Percentiles rank a stretch among this genome's conserved stretches.
Conservation (phyloP, 2,329 filamentous ascomycete genomes). For the Colletotrichum agaves region DNA sequence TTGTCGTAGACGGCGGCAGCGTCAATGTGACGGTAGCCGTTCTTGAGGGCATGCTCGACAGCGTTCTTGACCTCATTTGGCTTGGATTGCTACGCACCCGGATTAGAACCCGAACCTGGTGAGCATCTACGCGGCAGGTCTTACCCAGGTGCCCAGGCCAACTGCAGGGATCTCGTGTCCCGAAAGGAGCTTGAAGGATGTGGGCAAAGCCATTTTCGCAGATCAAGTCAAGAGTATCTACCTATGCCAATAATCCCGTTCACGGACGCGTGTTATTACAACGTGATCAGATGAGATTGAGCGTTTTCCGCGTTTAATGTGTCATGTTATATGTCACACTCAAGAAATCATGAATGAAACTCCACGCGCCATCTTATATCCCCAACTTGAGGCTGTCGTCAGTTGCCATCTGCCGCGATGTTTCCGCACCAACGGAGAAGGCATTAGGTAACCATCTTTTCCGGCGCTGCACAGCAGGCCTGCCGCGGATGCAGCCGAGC, state of each 20-base stretch:
- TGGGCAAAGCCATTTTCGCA: conserved; percentile 41
- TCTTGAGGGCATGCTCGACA: conserved; percentile 66
- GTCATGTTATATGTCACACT: conserved; percentile 20
- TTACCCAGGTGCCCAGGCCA: conserved; percentile 48
- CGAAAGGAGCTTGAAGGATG: conserved; percentile 46
- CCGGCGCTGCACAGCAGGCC: neutral
- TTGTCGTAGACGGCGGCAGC: conserved; percentile 74
- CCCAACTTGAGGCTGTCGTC: conserved; percentile 26
- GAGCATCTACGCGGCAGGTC: neutral
- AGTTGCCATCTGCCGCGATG: conserved; percentile 9
- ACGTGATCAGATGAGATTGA: neutral
- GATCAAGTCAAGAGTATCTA: neutral
- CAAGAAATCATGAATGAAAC: neutral
- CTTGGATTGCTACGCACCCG: conserved; percentile 55
- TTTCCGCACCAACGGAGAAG: conserved; percentile 33
- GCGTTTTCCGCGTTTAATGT: conserved; percentile 15
- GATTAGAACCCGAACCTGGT: too few species aligned
- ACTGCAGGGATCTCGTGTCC: conserved; percentile 47
- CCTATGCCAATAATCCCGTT: neutral
- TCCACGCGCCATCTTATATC: conserved; percentile 26
- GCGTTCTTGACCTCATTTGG: conserved; percentile 56
- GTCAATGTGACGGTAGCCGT: conserved; percentile 69
- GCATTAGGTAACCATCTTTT: conserved; percentile 31
- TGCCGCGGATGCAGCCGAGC: conserved; percentile 9
- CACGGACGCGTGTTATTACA: neutral